Evolutionary conservation across 1,284 basidiomycete species (phyloP).

Genomic region (Tremellales sp.): DNA sequence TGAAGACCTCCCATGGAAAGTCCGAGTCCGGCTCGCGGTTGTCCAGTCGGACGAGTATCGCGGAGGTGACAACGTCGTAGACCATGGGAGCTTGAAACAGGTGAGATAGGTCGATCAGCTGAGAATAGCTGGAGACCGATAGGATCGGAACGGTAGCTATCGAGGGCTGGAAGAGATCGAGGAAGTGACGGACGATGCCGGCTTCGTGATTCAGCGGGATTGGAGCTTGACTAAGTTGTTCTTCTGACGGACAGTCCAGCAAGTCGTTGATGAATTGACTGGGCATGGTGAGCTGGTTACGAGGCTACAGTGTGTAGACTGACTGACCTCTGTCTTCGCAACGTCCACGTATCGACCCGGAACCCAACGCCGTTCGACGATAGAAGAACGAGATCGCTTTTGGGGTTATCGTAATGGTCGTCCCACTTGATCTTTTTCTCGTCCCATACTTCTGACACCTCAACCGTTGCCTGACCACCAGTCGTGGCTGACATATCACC

Average conservation of each 20-base stretch:
- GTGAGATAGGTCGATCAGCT: background rate
- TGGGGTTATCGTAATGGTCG: background rate
- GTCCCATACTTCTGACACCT: too few species aligned
- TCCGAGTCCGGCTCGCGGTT: background rate
- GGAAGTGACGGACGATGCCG: background rate
- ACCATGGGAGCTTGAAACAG: background rate
- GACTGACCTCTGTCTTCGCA: background rate
- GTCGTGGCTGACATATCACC: too few species aligned
- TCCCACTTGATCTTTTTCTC: background rate
- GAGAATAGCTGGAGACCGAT: background rate
- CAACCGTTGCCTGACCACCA: too few species aligned
- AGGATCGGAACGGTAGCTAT: background rate
- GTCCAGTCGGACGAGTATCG: background rate
- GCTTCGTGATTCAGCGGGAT: background rate
- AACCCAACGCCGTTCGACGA: background rate
- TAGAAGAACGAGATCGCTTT: background rate
- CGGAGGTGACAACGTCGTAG: background rate
- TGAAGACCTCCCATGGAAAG: slow-evolving; percentile 3
- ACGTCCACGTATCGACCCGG: background rate
- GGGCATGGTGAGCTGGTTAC: background rate
- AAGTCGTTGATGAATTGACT: background rate
- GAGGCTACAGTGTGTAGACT: too few species aligned
- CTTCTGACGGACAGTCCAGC: background rate
- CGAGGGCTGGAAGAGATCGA: background rate
- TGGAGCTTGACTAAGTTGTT: background rate